These are phyloP conservation scores for Aspergillus coremiiformis DNA, from an alignment of 495 filamentous ascomycete species.

Conservation along the genomic window DNA sequence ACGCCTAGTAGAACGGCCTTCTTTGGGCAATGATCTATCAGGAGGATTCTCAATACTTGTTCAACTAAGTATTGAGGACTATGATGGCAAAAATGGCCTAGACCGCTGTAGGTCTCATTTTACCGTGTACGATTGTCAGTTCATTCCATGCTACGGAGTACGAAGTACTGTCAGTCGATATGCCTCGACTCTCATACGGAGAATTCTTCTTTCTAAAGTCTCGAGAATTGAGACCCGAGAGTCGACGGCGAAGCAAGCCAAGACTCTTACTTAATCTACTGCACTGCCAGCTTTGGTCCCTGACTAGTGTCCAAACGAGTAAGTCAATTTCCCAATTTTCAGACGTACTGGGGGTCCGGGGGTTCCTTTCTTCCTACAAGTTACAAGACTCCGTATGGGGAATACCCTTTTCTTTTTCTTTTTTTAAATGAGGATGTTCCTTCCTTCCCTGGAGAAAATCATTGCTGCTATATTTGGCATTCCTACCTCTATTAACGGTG, in stretches of 20 bases:
- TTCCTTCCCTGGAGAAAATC: neutral
- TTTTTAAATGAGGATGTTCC: neutral
- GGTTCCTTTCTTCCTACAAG: neutral
- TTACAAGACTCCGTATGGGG: neutral
- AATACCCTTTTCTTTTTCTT: neutral
- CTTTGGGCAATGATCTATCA: slow-evolving; percentile 15
- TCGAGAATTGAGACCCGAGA: neutral
- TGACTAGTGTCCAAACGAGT: slow-evolving; percentile 4
- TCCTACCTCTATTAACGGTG: neutral
- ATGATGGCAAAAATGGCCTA: neutral
- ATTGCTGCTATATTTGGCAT: neutral
- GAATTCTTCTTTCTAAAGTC: neutral
- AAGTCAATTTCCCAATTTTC: neutral
- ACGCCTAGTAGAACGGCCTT: slow-evolving; percentile 12
- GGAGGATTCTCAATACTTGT: neutral
- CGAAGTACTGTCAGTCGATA: too few species aligned
- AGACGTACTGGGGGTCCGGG: neutral
- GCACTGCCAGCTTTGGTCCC: slow-evolving; percentile 6
- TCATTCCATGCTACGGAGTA: neutral
- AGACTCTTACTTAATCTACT: neutral
- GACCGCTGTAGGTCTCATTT: neutral
- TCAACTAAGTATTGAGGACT: neutral
- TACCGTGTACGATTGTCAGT: neutral
- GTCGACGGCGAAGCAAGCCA: slow-evolving; percentile 2
- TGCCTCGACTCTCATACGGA: neutral